These are phyloP conservation scores for Multifurca ochricompacta DNA, from an alignment of 768 basidiomycete species.

Conservation along the genomic window DNA sequence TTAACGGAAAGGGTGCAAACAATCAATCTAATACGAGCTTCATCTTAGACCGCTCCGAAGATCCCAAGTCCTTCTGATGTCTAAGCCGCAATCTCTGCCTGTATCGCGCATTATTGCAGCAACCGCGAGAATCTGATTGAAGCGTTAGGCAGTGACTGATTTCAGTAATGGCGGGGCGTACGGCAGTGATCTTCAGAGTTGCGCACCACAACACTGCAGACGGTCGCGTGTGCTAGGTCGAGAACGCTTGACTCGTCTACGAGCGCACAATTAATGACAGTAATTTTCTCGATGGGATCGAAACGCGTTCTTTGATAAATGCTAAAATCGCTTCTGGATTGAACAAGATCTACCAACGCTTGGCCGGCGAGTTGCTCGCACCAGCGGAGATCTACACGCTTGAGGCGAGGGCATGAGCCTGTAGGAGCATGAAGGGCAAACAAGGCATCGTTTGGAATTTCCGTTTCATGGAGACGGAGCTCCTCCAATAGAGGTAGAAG, in stretches of 20 bases:
- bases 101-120: conserved; percentile 51
- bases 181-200: conserved; percentile 44
- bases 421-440: conserved; percentile 31
- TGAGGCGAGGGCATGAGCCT: conserved; percentile 41
- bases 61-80: conserved; percentile 24
- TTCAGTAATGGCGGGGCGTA: conserved; percentile 29
- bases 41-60: conserved; percentile 14
- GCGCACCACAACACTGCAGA: conserved; percentile 40
- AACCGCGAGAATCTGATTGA: conserved; percentile 37
- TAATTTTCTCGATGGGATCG: conserved; percentile 36
- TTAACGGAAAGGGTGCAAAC: not conserved
- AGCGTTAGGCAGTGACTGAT: not conserved
- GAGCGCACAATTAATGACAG: conserved; percentile 49
- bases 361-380: conserved; percentile 46
- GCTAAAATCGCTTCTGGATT: conserved; percentile 28
- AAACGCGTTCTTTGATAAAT: not conserved
- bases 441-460: conserved; percentile 43
- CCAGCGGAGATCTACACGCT: conserved; percentile 49
- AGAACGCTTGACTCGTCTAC: conserved; percentile 49
- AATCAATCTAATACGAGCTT: conserved; percentile 21
- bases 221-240: conserved; percentile 38
- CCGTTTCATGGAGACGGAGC: conserved; percentile 50
- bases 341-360: conserved; percentile 44
- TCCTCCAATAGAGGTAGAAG: conserved; percentile 37
- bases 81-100: conserved; percentile 41